Percentiles rank a stretch among this genome's conserved stretches.
phyloP scores from a whole-genome alignment of 1,284 basidiomycete species.

The Sporisorium exsertum region DNA sequence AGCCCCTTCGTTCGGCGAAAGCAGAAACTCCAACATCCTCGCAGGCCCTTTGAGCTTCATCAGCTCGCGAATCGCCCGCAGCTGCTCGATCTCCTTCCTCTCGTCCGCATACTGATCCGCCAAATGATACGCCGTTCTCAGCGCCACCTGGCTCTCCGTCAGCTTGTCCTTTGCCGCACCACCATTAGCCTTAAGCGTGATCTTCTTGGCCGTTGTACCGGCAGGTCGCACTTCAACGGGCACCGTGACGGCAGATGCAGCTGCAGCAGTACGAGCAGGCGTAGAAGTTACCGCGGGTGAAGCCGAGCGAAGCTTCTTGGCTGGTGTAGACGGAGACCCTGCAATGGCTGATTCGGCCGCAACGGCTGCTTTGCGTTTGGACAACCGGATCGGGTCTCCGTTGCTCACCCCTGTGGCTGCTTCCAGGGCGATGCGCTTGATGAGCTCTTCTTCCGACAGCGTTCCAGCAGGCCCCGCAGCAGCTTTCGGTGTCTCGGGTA shows the following conservation, averaged over 20 bases:
- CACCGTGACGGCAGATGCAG: slow-evolving; percentile 4
- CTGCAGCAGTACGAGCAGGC: slow-evolving; percentile 4
- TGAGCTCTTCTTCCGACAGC: slow-evolving; percentile 34
- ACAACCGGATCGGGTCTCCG: slow-evolving; percentile 32
- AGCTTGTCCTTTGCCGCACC: background rate
- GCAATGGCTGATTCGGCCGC: slow-evolving; percentile 42
- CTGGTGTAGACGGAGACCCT: slow-evolving; percentile 16
- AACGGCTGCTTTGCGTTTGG: slow-evolving; percentile 48
- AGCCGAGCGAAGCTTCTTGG: slow-evolving; percentile 29
- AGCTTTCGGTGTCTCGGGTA: background rate
- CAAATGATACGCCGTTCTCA: slow-evolving; percentile 31
- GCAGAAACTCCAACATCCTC: slow-evolving; percentile 45
- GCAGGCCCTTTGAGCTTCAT: slow-evolving; percentile 45
- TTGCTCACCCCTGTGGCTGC: slow-evolving; percentile 29
- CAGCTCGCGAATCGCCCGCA: slow-evolving; percentile 54
- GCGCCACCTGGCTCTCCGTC: slow-evolving; percentile 12
- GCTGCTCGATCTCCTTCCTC: slow-evolving; percentile 52
- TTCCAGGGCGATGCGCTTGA: slow-evolving; percentile 32
- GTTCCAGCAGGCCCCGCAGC: background rate
- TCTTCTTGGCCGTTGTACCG: slow-evolving; percentile 8
- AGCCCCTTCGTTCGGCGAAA: slow-evolving; percentile 24
- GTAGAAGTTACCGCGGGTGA: slow-evolving; percentile 14
- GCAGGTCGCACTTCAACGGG: slow-evolving; percentile 9
- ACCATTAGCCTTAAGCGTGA: slow-evolving; percentile 20
- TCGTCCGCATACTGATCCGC: slow-evolving; percentile 30